phyloP scores from a whole-genome alignment of 306 rosid species.

The Fragaria vesca region DNA sequence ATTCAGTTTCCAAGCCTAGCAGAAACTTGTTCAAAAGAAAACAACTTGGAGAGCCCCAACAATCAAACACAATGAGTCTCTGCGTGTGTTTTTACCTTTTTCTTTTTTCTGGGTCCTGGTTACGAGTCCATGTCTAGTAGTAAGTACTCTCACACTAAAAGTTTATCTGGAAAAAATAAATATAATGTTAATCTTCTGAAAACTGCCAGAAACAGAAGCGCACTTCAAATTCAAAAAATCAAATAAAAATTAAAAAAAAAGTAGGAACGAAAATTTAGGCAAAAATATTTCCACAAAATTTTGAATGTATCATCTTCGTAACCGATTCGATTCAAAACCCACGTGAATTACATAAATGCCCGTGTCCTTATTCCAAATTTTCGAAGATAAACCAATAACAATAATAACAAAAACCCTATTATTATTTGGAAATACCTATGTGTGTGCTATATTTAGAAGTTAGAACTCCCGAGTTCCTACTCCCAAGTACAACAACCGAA shows the following conservation, averaged over 20 bases:
- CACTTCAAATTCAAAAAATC: neutral
- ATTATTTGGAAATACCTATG: conserved; percentile 39
- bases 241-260: neutral
- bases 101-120: neutral
- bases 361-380: neutral
- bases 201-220: conserved; percentile 29
- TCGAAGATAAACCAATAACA: neutral
- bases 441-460: conserved; percentile 21
- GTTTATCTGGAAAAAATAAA: conserved; percentile 30
- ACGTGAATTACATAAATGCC: conserved; percentile 35
- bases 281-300: conserved; percentile 38
- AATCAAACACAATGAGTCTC: neutral
- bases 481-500: conserved; percentile 18
- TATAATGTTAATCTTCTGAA: conserved; percentile 28
- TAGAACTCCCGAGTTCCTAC: neutral
- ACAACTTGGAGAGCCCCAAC: conserved; percentile 14
- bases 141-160: conserved; percentile 21
- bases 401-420: neutral
- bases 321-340: conserved; percentile 11
- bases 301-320: conserved; percentile 21
- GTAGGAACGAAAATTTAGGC: conserved; percentile 32
- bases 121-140: conserved; percentile 10
- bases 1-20: conserved; percentile 17
- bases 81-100: neutral
- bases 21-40: conserved; percentile 15